Base-by-base conservation (phyloP, 176 grass and related monocot genomes). In the Aegilops sharonensis region DNA sequence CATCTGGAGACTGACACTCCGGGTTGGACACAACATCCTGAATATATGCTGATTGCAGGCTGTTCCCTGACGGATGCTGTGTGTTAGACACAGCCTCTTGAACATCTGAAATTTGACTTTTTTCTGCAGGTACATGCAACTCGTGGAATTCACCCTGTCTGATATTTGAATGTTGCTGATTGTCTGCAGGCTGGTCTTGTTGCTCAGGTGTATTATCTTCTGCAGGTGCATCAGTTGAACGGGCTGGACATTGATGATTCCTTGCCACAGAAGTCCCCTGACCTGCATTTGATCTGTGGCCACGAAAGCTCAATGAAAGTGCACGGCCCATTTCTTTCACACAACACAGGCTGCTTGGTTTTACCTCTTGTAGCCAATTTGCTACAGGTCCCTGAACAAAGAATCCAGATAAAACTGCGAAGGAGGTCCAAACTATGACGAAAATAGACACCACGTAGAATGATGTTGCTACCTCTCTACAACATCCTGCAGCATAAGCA, bases 401-500 rank as follows among this genome's bases (percentile, higher is more conserved):
- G 0, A 7, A 1, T 25, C 24, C 57, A 67, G 57, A 20, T 67
- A 90, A 15, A 57, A 87, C 0, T 21, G 75, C 59, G 75, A 90
- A 29, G 60, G 9, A 91, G 21, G 27, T 59, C 43, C 17, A 87
- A 10, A 91, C 85, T 37, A 68, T 6, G 29, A 91, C 6, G 39
- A 18, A 8, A 21, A 91, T 57, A 2, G 47, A 60, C 62, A 84
- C 5, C 34, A 15, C 35, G 50, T 21, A 87, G 10, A 91, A 14
- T n/a, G 85, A 87, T 80, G 24, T 45, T 11, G 2, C 67, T 17
- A 61, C 4, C 43, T 39, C 39, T 11, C 89, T 87, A 56, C 15
- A 84, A 36, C 81, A 67, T 34, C 85, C 89, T 29, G 89, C 89
- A 75, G 85, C 80, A 68, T 87, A 91, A 0, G 89, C 85, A 37